Conservation (phyloP, 2,329 filamentous ascomycete species). For the Neoscytalidium dimidiatum region DNA sequence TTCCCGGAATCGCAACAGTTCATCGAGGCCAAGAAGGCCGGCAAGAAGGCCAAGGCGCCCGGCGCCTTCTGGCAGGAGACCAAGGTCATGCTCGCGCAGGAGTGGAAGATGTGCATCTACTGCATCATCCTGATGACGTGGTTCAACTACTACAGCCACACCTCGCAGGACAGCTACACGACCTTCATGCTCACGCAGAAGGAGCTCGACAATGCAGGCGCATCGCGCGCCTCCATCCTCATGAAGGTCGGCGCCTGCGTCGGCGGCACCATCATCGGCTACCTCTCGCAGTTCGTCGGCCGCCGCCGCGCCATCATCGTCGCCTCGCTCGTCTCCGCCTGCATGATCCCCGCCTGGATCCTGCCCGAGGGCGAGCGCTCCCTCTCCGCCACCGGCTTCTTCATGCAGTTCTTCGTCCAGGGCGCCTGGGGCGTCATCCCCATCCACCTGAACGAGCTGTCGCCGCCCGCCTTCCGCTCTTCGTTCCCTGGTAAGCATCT, state of each 20-base stretch:
- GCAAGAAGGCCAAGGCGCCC: conserved; percentile 50
- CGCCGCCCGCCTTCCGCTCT: conserved; percentile 69
- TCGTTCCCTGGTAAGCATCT: conserved; percentile 58
- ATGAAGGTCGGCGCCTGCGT: conserved; percentile 79
- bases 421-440: conserved; percentile 49
- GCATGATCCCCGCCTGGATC: conserved; percentile 71
- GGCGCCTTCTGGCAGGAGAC: conserved; percentile 69
- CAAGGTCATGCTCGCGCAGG: conserved; percentile 64
- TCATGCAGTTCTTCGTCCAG: conserved; percentile 60
- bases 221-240: conserved; percentile 74
- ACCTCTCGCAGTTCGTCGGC: conserved; percentile 73
- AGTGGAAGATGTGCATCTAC: conserved; percentile 79
- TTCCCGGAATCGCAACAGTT: conserved; percentile 79
- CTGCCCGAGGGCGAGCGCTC: conserved; percentile 60
- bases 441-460: conserved; percentile 74
- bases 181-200: conserved; percentile 78
- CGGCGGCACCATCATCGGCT: conserved; percentile 72
- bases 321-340: conserved; percentile 60
- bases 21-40: conserved; percentile 65
- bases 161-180: conserved; percentile 78
- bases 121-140: conserved; percentile 78
- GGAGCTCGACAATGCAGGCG: conserved; percentile 63
- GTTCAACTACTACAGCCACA: conserved; percentile 67
- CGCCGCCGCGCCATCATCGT: conserved; percentile 68
- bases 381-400: conserved; percentile 67